phyloP scores from a whole-genome alignment of 192 early-diverging fungal genomes.

The Geranomyces michiganensis region DNA sequence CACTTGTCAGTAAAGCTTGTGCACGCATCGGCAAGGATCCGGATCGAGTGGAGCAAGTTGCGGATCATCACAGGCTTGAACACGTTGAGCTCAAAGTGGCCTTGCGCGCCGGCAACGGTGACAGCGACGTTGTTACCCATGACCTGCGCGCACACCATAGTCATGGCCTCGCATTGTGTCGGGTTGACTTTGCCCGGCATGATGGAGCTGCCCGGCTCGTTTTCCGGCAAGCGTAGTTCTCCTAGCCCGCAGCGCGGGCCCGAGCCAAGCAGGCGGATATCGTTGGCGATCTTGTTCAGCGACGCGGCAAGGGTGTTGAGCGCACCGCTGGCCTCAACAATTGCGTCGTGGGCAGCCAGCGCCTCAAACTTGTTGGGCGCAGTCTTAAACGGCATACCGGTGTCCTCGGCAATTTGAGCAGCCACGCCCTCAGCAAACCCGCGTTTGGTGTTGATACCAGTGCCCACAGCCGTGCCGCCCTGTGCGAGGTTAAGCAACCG shows the following conservation, averaged over 20 bases:
- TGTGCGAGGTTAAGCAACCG: constrained; percentile 93
- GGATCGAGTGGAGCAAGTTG: constrained; percentile 93
- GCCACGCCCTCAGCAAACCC: constrained; percentile 94
- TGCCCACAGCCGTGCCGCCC: constrained; percentile 97
- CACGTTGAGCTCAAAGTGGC: constrained; percentile 99
- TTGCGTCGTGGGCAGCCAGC: constrained; percentile 96
- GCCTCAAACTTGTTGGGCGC: constrained; percentile 99
- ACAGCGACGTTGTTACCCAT: constrained; percentile 98
- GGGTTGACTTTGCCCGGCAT: constrained; percentile 99
- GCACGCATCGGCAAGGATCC: constrained; percentile 82
- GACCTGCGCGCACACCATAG: constrained; percentile 98
- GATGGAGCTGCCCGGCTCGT: constrained; percentile 99
- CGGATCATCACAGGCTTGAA: constrained; percentile 99
- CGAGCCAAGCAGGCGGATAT: constrained; percentile 94
- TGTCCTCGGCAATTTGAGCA: constrained; percentile 81
- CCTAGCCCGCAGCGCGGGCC: constrained; percentile 98
- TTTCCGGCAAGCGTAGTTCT: constrained; percentile 94
- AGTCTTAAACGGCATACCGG: constrained; percentile 88
- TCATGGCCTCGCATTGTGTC: constrained; percentile 99
- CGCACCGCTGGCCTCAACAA: constrained; percentile 94
- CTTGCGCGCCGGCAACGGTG: constrained; percentile 89
- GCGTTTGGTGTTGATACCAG: constrained; percentile 92
- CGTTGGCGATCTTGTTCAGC: constrained; percentile 99
- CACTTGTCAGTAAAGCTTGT: constrained; percentile 96
- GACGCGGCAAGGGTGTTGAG: constrained; percentile 94